phyloP scores from a whole-genome alignment of 2,329 filamentous ascomycete genomes.

The Cadophora gregata region DNA sequence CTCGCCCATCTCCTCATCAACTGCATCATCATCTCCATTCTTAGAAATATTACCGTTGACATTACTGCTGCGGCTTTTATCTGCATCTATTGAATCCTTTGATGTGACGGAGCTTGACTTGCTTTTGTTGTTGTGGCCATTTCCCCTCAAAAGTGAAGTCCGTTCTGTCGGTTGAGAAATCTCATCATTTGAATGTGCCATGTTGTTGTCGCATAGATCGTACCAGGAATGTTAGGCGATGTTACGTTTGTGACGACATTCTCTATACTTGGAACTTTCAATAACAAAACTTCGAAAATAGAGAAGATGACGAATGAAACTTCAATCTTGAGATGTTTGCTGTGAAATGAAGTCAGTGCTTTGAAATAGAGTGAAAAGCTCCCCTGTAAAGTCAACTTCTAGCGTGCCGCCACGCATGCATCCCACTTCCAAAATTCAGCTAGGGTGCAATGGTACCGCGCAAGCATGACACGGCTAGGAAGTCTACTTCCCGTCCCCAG shows the following conservation, averaged over 20 bases:
- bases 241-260: background rate
- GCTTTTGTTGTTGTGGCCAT: background rate
- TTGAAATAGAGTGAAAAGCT: slow-evolving; percentile 2
- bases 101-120: background rate
- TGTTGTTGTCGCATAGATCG: background rate
- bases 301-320: background rate
- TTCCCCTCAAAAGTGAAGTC: slow-evolving; percentile 1
- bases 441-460: background rate
- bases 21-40: slow-evolving; percentile 3
- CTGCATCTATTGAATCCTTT: background rate
- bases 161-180: slow-evolving; percentile 1
- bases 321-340: background rate
- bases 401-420: background rate
- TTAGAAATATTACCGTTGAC: slow-evolving; percentile 10
- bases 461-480: slow-evolving; percentile 6
- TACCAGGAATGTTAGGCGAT: background rate
- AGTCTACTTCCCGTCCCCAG: background rate
- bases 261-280: too few species aligned
- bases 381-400: background rate
- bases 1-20: slow-evolving; percentile 27
- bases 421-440: background rate
- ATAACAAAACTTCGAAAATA: background rate
- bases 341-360: background rate
- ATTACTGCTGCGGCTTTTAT: background rate
- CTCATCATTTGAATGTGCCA: background rate